Conservation (phyloP, 2,329 filamentous ascomycete genomes). For the Aspergillus unguis region DNA sequence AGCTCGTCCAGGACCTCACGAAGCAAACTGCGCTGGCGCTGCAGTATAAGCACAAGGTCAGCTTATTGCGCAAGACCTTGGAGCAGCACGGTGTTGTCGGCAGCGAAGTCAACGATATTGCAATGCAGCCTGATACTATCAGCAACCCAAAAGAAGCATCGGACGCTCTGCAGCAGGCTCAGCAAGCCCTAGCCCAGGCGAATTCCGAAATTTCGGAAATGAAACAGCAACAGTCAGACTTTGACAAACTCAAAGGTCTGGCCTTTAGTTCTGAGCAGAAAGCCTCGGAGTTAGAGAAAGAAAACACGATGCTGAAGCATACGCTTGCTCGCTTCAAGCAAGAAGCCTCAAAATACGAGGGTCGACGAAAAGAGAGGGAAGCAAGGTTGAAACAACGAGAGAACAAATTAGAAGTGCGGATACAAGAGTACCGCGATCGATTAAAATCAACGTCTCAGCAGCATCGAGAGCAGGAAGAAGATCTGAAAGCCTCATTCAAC, state of each 20-base stretch:
- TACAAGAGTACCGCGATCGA: slow-evolving; percentile 41
- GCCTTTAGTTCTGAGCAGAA: slow-evolving; percentile 41
- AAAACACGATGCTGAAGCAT: slow-evolving; percentile 41
- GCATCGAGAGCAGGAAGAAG: slow-evolving; percentile 36
- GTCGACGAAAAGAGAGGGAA: slow-evolving; percentile 43
- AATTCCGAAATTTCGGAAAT: slow-evolving; percentile 35
- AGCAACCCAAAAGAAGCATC: slow-evolving; percentile 16
- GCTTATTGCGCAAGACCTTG: slow-evolving; percentile 34
- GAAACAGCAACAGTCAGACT: slow-evolving; percentile 30
- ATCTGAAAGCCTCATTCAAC: slow-evolving; percentile 31
- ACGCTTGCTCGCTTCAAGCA: slow-evolving; percentile 41
- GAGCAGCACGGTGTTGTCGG: slow-evolving; percentile 41
- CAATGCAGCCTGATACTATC: slow-evolving; percentile 21
- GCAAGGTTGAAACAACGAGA: slow-evolving; percentile 40
- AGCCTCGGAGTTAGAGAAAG: slow-evolving; percentile 39
- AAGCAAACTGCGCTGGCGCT: slow-evolving; percentile 45
- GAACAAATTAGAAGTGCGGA: slow-evolving; percentile 36
- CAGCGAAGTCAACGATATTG: slow-evolving; percentile 20
- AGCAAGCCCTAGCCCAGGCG: slow-evolving; percentile 35
- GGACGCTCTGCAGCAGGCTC: slow-evolving; percentile 31
- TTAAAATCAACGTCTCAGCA: slow-evolving; percentile 35
- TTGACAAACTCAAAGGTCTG: slow-evolving; percentile 34
- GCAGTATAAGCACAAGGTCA: slow-evolving; percentile 44
- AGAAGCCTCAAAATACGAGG: slow-evolving; percentile 43
- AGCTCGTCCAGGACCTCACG: slow-evolving; percentile 41